These are phyloP conservation scores for Xylaria palmicola DNA, from an alignment of 495 filamentous ascomycete species.

Conservation along the genomic window DNA sequence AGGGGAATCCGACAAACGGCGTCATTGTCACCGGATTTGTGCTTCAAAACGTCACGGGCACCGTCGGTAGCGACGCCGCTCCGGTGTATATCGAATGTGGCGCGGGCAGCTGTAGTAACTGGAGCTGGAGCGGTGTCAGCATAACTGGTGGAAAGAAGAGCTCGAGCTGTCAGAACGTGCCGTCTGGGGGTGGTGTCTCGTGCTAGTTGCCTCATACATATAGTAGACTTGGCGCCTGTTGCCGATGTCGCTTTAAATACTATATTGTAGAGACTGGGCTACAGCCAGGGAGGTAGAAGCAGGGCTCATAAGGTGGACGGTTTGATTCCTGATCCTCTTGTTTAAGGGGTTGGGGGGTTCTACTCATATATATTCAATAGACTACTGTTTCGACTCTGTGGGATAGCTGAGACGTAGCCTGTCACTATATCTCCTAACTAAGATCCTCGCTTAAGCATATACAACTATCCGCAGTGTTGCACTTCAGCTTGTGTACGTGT, in stretches of 20 bases:
- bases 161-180: constrained; percentile 43
- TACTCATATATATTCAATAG: too few species aligned
- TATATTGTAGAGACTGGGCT: too few species aligned
- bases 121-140: constrained; percentile 47
- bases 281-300: too few species aligned
- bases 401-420: too few species aligned
- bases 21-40: constrained; percentile 56
- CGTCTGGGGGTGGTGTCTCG: constrained; percentile 29
- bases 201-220: constrained; percentile 25
- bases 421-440: too few species aligned
- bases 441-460: too few species aligned
- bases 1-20: constrained; percentile 46
- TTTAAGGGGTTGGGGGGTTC: too few species aligned
- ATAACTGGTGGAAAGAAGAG: constrained; percentile 46
- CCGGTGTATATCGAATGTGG: constrained; percentile 56
- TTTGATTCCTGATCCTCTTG: too few species aligned
- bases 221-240: neutral
- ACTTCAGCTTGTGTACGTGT: too few species aligned
- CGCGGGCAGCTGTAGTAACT: constrained; percentile 43
- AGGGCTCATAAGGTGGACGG: too few species aligned
- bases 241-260: neutral
- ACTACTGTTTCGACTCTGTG: too few species aligned
- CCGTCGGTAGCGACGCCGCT: constrained; percentile 38
- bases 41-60: constrained; percentile 29
- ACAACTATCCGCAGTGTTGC: too few species aligned